Evolutionary conservation across 2,329 filamentous ascomycete genomes (phyloP).

Genomic region (Beauveria bassiana): DNA sequence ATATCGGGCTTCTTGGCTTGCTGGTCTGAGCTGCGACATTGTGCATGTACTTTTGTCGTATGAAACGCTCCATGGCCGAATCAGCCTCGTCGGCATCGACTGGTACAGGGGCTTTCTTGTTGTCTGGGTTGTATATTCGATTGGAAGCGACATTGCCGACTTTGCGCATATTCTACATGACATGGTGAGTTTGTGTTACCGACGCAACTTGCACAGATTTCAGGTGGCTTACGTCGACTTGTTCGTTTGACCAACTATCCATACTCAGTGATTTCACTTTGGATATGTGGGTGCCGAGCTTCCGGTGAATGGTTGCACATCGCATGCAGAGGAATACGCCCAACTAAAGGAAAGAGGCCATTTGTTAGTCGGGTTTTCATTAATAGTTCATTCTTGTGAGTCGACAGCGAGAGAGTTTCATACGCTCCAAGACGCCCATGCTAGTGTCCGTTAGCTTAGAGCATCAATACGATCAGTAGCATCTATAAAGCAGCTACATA

Average conservation of each 20-base stretch:
- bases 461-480: neutral
- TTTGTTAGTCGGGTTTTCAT: constrained; percentile 14
- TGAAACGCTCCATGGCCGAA: constrained; percentile 89
- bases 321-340: constrained; percentile 97
- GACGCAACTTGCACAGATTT: neutral
- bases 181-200: constrained; percentile 1
- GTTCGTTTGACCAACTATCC: constrained; percentile 94
- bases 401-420: constrained; percentile 26
- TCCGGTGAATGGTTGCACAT: constrained; percentile 90
- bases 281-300: constrained; percentile 93
- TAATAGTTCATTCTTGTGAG: too few species aligned
- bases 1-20: constrained; percentile 39
- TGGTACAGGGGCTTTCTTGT: constrained; percentile 74
- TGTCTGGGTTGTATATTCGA: constrained; percentile 79
- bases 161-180: constrained; percentile 77
- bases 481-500: constrained; percentile 33
- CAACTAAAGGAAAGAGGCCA: constrained; percentile 46
- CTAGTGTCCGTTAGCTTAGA: constrained; percentile 37
- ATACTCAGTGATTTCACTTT: constrained; percentile 99
- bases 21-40: constrained; percentile 29
- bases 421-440: constrained; percentile 97
- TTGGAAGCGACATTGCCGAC: constrained; percentile 84
- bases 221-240: constrained; percentile 71
- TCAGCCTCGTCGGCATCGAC: constrained; percentile 90
- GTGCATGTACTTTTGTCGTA: constrained; percentile 86